A percentile compares a stretch with the other conserved stretches of the same genome.
phyloP scores from a whole-genome alignment of 2,329 filamentous ascomycete species.

The Alternaria consortialis region DNA sequence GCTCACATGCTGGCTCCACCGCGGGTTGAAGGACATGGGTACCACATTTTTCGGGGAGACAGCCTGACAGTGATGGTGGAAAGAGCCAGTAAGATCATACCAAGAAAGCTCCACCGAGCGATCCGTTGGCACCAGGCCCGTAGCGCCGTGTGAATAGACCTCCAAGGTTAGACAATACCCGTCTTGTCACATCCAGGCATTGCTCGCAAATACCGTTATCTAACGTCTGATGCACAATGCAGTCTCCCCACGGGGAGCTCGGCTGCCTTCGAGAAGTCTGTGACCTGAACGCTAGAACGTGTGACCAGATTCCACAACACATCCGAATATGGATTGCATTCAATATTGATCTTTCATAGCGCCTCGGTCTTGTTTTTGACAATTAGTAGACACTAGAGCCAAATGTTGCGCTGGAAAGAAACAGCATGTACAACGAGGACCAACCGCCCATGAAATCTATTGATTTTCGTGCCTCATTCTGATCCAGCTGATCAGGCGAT shows the following conservation, averaged over 20 bases:
- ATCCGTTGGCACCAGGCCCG: conserved; percentile 35
- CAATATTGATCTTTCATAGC: conserved; percentile 8
- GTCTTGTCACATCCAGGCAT: conserved; percentile 7
- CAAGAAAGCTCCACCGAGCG: conserved; percentile 26
- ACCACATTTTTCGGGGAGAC: conserved; percentile 23
- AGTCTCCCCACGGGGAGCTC: conserved; percentile 22
- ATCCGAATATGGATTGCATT: conserved; percentile 2
- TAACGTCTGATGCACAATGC: conserved; percentile 26
- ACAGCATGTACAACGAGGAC: background rate
- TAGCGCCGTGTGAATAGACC: conserved; percentile 28
- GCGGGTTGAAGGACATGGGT: conserved; percentile 26
- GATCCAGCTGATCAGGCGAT: background rate
- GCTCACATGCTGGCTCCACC: conserved; percentile 1
- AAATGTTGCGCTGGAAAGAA: background rate
- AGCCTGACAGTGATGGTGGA: conserved; percentile 20
- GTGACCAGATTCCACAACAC: conserved; percentile 16
- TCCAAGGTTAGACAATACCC: conserved; percentile 17
- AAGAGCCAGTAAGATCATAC: conserved; percentile 27
- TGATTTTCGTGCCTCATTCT: background rate
- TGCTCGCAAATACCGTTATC: conserved; percentile 19
- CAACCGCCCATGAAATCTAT: background rate
- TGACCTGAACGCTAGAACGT: conserved; percentile 16
- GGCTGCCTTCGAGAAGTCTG: conserved; percentile 22
- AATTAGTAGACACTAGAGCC: background rate
- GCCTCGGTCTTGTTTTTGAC: background rate